Base-by-base conservation (phyloP, 805 yeast genomes). In the Zygoascus ofunaensis region DNA sequence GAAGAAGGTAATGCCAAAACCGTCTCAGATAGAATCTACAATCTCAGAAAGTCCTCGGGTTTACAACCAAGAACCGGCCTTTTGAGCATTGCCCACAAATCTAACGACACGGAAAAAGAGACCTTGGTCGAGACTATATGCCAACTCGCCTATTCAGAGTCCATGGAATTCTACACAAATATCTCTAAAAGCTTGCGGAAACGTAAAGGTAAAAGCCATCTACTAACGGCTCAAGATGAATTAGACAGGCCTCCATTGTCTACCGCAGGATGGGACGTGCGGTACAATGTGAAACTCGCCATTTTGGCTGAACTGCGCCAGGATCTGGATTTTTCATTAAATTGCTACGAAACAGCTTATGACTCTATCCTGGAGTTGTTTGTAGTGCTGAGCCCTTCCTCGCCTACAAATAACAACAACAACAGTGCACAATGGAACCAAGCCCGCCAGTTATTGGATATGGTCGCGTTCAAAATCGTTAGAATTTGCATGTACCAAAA, bases 401-500 rank as follows among this genome's bases (percentile, higher is more conserved):
- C 26, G 4, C n/a, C n/a, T n/a, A n/a, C n/a, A n/a, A n/a, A n/a
- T n/a, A n/a, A n/a, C n/a, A 45, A 49, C 4, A 48, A 53, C 8
- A 35, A 54, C 8, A 50, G 63, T 3, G 20, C 22, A n/a, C 34
- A 24, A 10, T 75, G 79, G 78, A 48, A 51, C 3, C 69, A 74
- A 34, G 59, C 72, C 32, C 58, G 85, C 36, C 55, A 57, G 7
- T 59, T 82, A 39, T 58, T 82, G 4, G 94, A 86, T 55, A 58
- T 76, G 3, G 55, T 75, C 4, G 79, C 82, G 0, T 68, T 81
- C 41, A 83, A 81, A 52, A 77, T 84, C 7, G 74, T 76, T 5
- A 70, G 82, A 49, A 66, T 78, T 1, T 74, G 77, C 52, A 65
- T 84, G 21, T 76, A 82, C 12, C 46, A 75, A 12, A 82, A 75